These are phyloP conservation scores for Rugosomyces carneus DNA, from an alignment of 1,284 basidiomycete species.

Conservation along the genomic window DNA sequence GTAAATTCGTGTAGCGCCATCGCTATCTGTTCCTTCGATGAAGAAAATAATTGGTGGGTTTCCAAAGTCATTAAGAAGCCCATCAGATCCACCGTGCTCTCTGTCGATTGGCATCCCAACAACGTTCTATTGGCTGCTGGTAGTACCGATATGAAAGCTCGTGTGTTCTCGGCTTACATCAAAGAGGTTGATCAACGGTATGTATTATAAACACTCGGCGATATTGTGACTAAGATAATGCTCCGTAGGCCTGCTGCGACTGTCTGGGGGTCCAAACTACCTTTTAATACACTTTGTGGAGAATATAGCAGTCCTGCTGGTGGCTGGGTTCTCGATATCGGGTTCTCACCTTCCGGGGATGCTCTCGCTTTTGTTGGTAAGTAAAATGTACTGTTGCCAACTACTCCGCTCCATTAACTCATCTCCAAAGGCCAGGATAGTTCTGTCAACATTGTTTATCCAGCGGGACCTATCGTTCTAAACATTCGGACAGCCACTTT, in stretches of 20 bases:
- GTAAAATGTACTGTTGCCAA: conserved; percentile 24
- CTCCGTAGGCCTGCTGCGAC: conserved; percentile 71
- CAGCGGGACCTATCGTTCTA: conserved; percentile 55
- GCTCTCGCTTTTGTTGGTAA: conserved; percentile 86
- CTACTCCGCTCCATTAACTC: not conserved
- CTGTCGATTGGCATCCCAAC: conserved; percentile 97
- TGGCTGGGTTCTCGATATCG: conserved; percentile 96
- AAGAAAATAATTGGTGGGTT: conserved; percentile 99
- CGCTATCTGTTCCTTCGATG: conserved; percentile 91
- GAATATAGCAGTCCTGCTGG: conserved; percentile 86
- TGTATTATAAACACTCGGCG: conserved; percentile 20
- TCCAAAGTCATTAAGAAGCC: conserved; percentile 98
- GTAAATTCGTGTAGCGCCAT: conserved; percentile 56
- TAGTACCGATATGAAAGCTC: conserved; percentile 90
- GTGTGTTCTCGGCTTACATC: conserved; percentile 98
- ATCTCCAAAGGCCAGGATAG: conserved; percentile 79
- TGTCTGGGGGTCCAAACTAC: conserved; percentile 96
- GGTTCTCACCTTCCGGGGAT: conserved; percentile 94
- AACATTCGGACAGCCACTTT: conserved; percentile 73
- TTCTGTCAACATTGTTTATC: conserved; percentile 85
- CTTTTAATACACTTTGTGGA: conserved; percentile 96
- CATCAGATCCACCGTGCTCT: conserved; percentile 86
- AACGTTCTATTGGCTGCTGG: conserved; percentile 94
- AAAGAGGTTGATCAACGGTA: conserved; percentile 96
- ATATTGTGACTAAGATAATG: conserved; percentile 6